These are phyloP conservation scores for Diaporthe sp. DNA, from an alignment of 2,329 filamentous ascomycete genomes.

Conservation along the genomic window DNA sequence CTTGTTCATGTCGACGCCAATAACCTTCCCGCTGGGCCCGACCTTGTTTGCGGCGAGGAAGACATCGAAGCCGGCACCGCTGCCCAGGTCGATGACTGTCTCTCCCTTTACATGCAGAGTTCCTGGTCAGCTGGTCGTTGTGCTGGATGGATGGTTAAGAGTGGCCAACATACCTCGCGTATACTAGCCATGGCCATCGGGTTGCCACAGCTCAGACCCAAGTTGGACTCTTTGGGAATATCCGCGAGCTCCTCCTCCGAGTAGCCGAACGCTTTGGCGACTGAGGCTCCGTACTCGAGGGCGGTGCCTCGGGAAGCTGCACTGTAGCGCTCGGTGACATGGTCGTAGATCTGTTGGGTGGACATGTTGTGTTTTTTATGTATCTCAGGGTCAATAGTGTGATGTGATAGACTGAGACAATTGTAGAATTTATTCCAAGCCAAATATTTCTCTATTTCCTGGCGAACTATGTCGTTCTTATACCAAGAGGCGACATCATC, in stretches of 20 bases:
- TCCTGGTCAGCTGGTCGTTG: background rate
- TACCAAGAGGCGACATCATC: background rate
- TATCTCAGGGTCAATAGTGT: background rate
- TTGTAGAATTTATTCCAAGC: background rate
- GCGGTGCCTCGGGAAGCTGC: constrained; percentile 48
- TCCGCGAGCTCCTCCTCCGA: constrained; percentile 59
- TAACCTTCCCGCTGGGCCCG: constrained; percentile 61
- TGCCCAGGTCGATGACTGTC: constrained; percentile 69
- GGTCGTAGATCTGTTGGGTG: constrained; percentile 51
- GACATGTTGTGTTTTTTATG: constrained; percentile 43
- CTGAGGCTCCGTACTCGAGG: constrained; percentile 53
- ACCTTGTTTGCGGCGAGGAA: constrained; percentile 67
- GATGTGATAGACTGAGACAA: accelerated
- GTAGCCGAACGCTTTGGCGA: constrained; percentile 69
- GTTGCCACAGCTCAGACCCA: constrained; percentile 69
- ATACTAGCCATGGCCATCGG: constrained; percentile 64
- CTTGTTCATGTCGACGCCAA: constrained; percentile 74
- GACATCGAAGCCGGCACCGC: constrained; percentile 70
- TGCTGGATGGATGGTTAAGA: background rate
- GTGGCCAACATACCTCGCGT: constrained; percentile 53
- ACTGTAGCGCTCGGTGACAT: constrained; percentile 55
- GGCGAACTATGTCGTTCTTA: background rate
- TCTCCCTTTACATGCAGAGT: constrained; percentile 59
- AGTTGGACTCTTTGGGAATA: constrained; percentile 63
- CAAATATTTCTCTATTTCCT: background rate